Evolutionary conservation across 345 rosid species (phyloP), one percentile per base, ranked within the genome.

Genomic region (Acer campestre): DNA sequence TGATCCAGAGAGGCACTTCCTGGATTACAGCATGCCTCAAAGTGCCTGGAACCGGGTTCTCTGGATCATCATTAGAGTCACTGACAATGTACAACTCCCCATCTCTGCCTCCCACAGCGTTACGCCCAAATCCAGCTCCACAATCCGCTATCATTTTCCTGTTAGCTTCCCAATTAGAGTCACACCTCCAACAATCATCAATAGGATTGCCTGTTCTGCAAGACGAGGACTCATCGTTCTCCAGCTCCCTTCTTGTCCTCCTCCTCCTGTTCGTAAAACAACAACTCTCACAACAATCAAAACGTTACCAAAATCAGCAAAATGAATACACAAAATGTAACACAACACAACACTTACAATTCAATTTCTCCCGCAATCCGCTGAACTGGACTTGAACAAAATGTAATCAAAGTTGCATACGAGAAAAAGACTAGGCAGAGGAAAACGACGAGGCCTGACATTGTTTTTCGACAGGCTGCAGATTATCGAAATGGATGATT

Each of bases 151-250:
- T 83, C 78, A 22, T 55, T 61, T 77, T 86, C 69, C 95, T 86
- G 84, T 90, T 90, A 55, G 74, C 40, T 7, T 86, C 88, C 95
- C 94, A 91, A 3, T 81, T 67, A 5, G 85, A 74, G 76, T 88
- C 90, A 78, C 93, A 91, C 61, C 92, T 81, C 95, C 92, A 91
- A 40, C 95, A 91, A 23, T 88, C 91, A 46, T 91, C 95, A 27
- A 87, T 86, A 17, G 89, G 93, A 27, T 91, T 91, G 27, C 90
- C 89, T 7, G 89, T 86, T n/a, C 68, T 61, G 56, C 88, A 85
- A 0, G 82, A 59, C 16, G 0, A 35, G 38, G 38, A 35, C 46
- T 9, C 46, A 1, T 64, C 81, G 6, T 10, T 13, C 13, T 46
- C 82, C 66, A 87, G 65, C 40, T 66, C 80, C 75, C 88, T 81